phyloP scores from a whole-genome alignment of 257 asterid species.

The Orobanche coerulescens region DNA sequence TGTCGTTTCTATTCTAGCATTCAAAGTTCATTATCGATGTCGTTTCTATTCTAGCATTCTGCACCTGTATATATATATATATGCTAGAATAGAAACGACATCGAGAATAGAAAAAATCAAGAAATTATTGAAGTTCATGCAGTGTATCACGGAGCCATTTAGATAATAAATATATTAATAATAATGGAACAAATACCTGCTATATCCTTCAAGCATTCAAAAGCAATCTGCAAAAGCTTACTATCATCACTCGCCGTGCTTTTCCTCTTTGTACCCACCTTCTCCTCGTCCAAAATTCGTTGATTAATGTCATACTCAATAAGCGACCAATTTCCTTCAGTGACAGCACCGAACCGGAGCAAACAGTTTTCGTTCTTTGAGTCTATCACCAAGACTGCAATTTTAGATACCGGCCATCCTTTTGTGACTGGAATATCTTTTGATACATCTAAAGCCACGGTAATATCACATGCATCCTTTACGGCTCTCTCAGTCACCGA shows the following conservation, averaged over 20 bases:
- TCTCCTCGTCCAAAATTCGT: slow-evolving; percentile 16
- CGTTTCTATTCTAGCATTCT: too few relatives aligned
- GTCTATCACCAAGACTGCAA: slow-evolving; percentile 52
- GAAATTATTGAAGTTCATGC: too few relatives aligned
- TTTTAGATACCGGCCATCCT: slow-evolving; percentile 44
- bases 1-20: too few relatives aligned
- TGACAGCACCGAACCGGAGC: slow-evolving; percentile 33
- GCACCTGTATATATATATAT: too few relatives aligned
- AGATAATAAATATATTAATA: too few relatives aligned
- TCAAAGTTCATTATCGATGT: too few relatives aligned
- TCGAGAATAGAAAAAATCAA: too few relatives aligned
- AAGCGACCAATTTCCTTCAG: slow-evolving; percentile 66
- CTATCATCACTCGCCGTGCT: slow-evolving; percentile 16
- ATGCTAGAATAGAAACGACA: too few relatives aligned
- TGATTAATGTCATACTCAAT: slow-evolving; percentile 30
- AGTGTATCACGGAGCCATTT: too few relatives aligned
- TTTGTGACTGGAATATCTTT: slow-evolving; percentile 30
- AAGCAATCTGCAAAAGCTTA: slow-evolving; percentile 37
- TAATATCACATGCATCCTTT: slow-evolving; percentile 50
- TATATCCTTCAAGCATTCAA: slow-evolving; percentile 38
- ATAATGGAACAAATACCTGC: slow-evolving; percentile 31
- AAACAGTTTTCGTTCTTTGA: slow-evolving; percentile 39
- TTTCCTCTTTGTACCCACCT: slow-evolving; percentile 31
- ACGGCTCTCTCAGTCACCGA: slow-evolving; percentile 55
- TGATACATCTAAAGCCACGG: slow-evolving; percentile 38